Base-by-base conservation (phyloP, 306 rosid species). In the Cucumis cinereus region DNA sequence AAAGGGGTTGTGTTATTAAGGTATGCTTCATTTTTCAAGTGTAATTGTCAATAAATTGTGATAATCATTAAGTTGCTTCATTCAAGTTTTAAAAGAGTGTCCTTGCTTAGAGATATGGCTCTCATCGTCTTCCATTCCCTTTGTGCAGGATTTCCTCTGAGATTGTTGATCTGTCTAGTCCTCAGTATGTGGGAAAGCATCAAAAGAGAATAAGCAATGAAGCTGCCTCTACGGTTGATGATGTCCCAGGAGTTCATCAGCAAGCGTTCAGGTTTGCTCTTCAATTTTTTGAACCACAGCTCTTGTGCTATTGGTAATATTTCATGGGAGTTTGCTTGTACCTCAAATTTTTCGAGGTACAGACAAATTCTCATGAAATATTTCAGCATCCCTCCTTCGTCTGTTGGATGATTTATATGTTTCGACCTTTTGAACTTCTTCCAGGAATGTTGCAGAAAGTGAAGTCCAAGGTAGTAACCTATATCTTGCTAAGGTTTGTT, bases 121-220 rank as follows among this genome's bases (percentile, higher is more conserved):
- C 15, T 66, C 33, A 10, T 68, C 45, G 5, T 23, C 54, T 61
- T 61, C 43, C 70, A 63, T 33, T 22, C 14, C 20, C 47, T 45
- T 33, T 16, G 57, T 64, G 84, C 94, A 93, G 98, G 90, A 84
- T 91, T 26, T 87, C 98, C 71, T 91, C 93, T 9, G 98, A 93
- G 79, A 75, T 88, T 70, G 84, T 79, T 36, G 87, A 83, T 81
- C 73, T 84, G 70, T 80, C 93, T 56, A 75, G 81, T 88, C 93
- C 89, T 77, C 96, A 91, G 82, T 85, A 82, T 54, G 78, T 72
- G 70, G 82, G 84, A 82, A 56, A 79, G 35, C 86, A 82, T 84
- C 91, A 88, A 76, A 91, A 89, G 73, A 87, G 83, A 82, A 88
- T 83, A 86, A 82, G 83, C 91, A 86, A 81, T 55, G 96, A 93